A percentile compares a stretch with the other conserved stretches of the same genome.
Conservation (phyloP, 163 green algal species). For the Scenedesmus sp. region DNA sequence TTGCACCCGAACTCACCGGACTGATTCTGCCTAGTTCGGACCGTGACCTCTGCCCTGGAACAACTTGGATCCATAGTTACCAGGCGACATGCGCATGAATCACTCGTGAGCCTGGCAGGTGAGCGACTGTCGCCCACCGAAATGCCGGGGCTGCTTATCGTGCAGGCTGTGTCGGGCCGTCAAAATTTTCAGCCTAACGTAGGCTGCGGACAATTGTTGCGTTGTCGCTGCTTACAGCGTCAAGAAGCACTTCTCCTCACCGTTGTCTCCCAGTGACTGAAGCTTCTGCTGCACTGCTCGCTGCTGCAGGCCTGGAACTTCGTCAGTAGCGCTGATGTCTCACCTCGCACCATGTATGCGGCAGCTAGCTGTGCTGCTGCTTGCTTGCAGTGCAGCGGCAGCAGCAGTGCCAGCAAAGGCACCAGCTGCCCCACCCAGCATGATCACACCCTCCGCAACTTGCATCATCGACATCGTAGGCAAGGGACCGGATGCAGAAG, state of each 20-base stretch:
- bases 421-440: neutral
- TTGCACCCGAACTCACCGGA: too few relatives aligned
- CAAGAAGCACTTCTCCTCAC: too few relatives aligned
- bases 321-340: neutral
- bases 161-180: neutral
- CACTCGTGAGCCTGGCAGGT: neutral
- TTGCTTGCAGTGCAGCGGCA: neutral
- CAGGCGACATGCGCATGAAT: neutral
- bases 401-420: neutral
- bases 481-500: neutral
- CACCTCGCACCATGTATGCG: neutral
- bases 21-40: too few relatives aligned
- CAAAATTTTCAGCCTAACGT: too few relatives aligned
- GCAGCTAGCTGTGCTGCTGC: neutral
- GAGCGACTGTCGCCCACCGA: neutral
- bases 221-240: too few relatives aligned
- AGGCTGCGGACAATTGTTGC: too few relatives aligned
- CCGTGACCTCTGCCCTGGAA: too few relatives aligned
- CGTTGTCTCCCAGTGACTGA: neutral
- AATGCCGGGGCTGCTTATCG: neutral
- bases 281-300: too few relatives aligned
- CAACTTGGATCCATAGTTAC: neutral
- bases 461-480: slow-evolving; percentile 1
- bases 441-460: neutral
- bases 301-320: neutral